These are phyloP conservation scores for Boletus bicolor DNA, from an alignment of 768 basidiomycete genomes.

Conservation along the genomic window DNA sequence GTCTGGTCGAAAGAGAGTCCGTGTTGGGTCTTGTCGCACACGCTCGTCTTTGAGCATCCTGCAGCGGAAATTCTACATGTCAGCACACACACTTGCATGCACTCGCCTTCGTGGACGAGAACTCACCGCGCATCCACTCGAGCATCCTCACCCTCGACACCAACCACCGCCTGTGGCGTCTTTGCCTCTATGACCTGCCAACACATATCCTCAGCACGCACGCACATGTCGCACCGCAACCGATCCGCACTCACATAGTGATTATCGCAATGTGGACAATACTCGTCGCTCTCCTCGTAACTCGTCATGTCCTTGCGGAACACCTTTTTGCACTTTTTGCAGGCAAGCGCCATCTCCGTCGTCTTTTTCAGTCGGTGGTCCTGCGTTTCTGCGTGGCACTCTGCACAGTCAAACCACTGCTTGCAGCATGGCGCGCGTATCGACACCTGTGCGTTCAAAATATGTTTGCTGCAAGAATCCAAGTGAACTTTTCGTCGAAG, in stretches of 20 bases:
- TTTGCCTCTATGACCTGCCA: slow-evolving; percentile 88
- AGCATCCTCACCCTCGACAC: slow-evolving; percentile 89
- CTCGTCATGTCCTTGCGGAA: slow-evolving; percentile 91
- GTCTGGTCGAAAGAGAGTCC: slow-evolving; percentile 50
- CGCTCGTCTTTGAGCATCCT: slow-evolving; percentile 93
- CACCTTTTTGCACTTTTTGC: slow-evolving; percentile 93
- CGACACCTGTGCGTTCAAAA: slow-evolving; percentile 94
- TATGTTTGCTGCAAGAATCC: slow-evolving; percentile 69
- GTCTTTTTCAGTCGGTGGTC: slow-evolving; percentile 72
- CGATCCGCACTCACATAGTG: slow-evolving; percentile 75
- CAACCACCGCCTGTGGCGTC: slow-evolving; percentile 79
- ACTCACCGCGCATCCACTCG: slow-evolving; percentile 80
- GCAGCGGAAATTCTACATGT: not conserved
- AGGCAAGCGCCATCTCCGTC: slow-evolving; percentile 79
- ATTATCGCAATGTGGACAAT: slow-evolving; percentile 97
- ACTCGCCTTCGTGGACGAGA: not conserved
- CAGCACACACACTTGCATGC: not conserved
- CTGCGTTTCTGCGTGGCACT: slow-evolving; percentile 88
- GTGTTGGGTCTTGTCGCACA: slow-evolving; percentile 47
- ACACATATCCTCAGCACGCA: not conserved
- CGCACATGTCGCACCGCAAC: not conserved
- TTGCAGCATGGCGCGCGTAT: slow-evolving; percentile 97
- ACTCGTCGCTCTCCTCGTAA: slow-evolving; percentile 98
- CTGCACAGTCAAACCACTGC: slow-evolving; percentile 95
- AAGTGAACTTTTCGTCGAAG: not conserved